Base-by-base conservation (phyloP, 2,329 filamentous ascomycete species). In the Penicillium palitans region DNA sequence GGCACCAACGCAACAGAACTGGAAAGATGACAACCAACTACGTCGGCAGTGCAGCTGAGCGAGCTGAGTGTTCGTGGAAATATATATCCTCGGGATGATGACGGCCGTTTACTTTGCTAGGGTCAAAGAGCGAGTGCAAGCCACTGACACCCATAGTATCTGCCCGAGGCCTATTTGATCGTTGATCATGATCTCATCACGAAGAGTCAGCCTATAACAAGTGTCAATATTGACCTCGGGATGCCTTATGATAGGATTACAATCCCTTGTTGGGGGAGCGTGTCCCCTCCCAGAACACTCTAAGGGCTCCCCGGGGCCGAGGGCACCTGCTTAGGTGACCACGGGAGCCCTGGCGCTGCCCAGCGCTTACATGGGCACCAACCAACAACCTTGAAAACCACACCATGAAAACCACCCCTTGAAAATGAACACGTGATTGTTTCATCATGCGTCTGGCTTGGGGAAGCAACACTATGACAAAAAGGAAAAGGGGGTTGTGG, bases 401-500 rank as follows among this genome's bases (percentile, higher is more conserved):
- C 19, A 27, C 6, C 6, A 6, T 13, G 39, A 41, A 41, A 25
- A 21, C n/a, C 10, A 27, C 17, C 25, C 15, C 3, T 48, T 25
- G 19, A n/a, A 33, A 15, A 21, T 21, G 15, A 33, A 27, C 52
- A 55, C 45, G 52, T 55, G 52, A 55, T 12, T 29, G 37, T 31
- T 29, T 25, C 15, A 40, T 8, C 7, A 33, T 29, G 33, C 15
- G 25, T 40, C 33, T 27, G n/a, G 17, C 25, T 37, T 29, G 17
- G 21, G 15, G 25, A 31, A 27, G 15, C 9, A 39, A 33, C 25
- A 19, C 13, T 9, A 31, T 24, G 6, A 21, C 12, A 54, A 24
- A 15, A 24, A 33, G 13, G 31, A 41, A 55, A 50, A 55, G 37
- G 52, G 44, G 51, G 7, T 35, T 33, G 35, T 41, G 45, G 52